Conservation (phyloP, 805 yeast species). For the Debaryomyces tyrocola region DNA sequence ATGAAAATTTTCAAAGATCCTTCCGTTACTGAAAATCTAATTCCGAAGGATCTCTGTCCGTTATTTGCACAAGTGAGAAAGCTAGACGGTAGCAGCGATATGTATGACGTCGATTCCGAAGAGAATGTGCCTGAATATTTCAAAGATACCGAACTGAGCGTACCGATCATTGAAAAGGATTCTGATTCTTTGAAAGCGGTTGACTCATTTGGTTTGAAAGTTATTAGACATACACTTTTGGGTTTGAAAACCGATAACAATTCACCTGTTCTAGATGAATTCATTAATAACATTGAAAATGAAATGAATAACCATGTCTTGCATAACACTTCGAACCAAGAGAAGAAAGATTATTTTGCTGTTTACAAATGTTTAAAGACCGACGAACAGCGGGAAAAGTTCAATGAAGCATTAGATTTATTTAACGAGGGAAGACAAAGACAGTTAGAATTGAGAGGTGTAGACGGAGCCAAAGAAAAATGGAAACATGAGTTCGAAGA, state of each 20-base stretch:
- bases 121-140: slow-evolving; percentile 32
- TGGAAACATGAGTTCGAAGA: slow-evolving; percentile 86
- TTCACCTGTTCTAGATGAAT: slow-evolving; percentile 18
- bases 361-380: slow-evolving; percentile 54
- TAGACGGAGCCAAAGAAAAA: slow-evolving; percentile 81
- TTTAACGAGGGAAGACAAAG: slow-evolving; percentile 77
- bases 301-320: slow-evolving; percentile 26
- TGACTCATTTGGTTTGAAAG: slow-evolving; percentile 73
- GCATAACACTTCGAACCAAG: slow-evolving; percentile 31
- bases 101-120: not conserved
- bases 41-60: slow-evolving; percentile 34
- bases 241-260: slow-evolving; percentile 33
- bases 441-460: slow-evolving; percentile 71
- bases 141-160: slow-evolving; percentile 21
- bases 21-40: slow-evolving; percentile 23
- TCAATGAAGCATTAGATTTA: slow-evolving; percentile 65
- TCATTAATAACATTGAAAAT: slow-evolving; percentile 27
- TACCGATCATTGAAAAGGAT: slow-evolving; percentile 51
- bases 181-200: slow-evolving; percentile 61
- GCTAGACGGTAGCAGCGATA: not conserved
- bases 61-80: slow-evolving; percentile 27
- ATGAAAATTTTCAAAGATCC: slow-evolving; percentile 28
- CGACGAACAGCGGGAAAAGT: slow-evolving; percentile 44
- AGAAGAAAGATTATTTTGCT: slow-evolving; percentile 63
- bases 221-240: slow-evolving; percentile 70